phyloP scores from a whole-genome alignment of 225 moss, liverwort and hornwort species.

The Polytrichum formosum region DNA sequence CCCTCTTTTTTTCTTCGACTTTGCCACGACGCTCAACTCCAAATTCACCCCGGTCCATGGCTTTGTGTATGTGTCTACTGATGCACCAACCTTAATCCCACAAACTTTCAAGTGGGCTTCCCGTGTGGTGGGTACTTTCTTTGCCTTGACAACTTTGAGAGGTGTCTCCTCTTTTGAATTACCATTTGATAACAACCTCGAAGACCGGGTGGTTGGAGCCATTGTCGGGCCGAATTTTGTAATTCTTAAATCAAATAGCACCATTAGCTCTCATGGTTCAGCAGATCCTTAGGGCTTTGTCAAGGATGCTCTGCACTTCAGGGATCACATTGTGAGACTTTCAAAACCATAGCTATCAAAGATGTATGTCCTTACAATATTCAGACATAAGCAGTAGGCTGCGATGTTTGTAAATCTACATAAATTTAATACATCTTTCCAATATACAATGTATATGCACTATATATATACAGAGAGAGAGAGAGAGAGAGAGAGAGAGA shows the following conservation, averaged over 20 bases:
- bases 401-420: too few relatives aligned
- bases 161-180: conserved; percentile 6
- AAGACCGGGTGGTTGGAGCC: conserved; percentile 49
- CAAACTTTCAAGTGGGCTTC: not conserved
- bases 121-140: not conserved
- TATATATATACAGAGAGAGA: too few relatives aligned
- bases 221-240: conserved; percentile 21
- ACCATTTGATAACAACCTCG: conserved; percentile 9
- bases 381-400: too few relatives aligned
- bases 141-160: not conserved
- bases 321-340: too few relatives aligned
- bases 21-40: conserved; percentile 13
- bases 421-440: too few relatives aligned
- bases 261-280: conserved; percentile 13
- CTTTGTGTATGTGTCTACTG: not conserved
- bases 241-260: conserved; percentile 10
- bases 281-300: too few relatives aligned
- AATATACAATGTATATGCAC: too few relatives aligned
- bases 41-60: too few relatives aligned
- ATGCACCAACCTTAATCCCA: not conserved
- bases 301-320: too few relatives aligned
- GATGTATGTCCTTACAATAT: too few relatives aligned
- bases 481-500: too few relatives aligned
- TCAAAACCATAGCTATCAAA: too few relatives aligned
- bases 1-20: conserved; percentile 5